phyloP scores from a whole-genome alignment of 2,329 filamentous ascomycete genomes.

The Fusarium phyllophilum region DNA sequence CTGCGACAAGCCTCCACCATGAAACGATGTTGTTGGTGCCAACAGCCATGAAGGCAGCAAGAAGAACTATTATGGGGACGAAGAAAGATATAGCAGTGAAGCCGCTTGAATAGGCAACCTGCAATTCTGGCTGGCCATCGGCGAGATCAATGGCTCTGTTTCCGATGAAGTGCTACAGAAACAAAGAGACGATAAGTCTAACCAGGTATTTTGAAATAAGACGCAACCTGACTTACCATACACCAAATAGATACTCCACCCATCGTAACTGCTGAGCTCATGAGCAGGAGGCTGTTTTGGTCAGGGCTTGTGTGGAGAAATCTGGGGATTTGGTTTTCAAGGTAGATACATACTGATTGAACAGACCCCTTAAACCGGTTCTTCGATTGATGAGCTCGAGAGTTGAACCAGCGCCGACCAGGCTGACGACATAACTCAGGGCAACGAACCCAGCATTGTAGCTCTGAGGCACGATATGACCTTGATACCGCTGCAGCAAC shows the following conservation, averaged over 20 bases:
- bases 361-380: conserved; percentile 73
- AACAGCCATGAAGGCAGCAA: conserved; percentile 76
- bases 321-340: neutral
- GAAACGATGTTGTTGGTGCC: conserved; percentile 68
- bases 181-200: neutral
- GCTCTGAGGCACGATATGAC: conserved; percentile 57
- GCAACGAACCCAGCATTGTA: conserved; percentile 72
- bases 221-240: conserved; percentile 59
- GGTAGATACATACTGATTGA: conserved; percentile 69
- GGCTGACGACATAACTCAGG: conserved; percentile 79
- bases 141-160: conserved; percentile 81
- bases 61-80: conserved; percentile 78
- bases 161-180: conserved; percentile 65
- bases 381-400: conserved; percentile 83
- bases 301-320: conserved; percentile 1
- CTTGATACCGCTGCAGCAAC: conserved; percentile 55
- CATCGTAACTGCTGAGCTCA: conserved; percentile 75
- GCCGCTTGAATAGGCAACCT: conserved; percentile 77
- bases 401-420: conserved; percentile 81
- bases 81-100: conserved; percentile 84
- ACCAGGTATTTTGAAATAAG: neutral
- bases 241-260: conserved; percentile 80
- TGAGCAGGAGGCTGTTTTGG: conserved; percentile 66
- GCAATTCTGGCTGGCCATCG: conserved; percentile 68
- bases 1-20: conserved; percentile 67